Conservation (phyloP, 140 eudicot genomes). For the Artemisia princeps region DNA sequence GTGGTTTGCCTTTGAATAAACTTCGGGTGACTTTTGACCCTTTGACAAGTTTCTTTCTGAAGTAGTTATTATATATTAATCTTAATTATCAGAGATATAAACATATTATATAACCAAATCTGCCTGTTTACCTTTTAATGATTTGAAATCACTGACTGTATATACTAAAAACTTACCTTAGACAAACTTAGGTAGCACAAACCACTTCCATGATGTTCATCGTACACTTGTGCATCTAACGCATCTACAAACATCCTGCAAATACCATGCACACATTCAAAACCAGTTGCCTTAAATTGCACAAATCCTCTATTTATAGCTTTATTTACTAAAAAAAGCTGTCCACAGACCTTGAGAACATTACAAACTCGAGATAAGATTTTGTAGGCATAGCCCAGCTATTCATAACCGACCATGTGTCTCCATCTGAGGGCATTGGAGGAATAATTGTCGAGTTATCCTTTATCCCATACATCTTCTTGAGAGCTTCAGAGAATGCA, state of each 20-base stretch:
- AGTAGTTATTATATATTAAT: too few species aligned
- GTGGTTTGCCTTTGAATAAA: too few species aligned
- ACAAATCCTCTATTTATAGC: not conserved
- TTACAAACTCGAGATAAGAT: constrained; percentile 81
- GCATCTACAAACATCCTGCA: constrained; percentile 89
- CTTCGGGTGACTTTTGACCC: too few species aligned
- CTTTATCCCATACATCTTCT: constrained; percentile 67
- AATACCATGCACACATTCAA: constrained; percentile 8
- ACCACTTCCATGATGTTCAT: constrained; percentile 62
- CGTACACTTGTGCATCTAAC: constrained; percentile 61
- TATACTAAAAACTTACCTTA: constrained; percentile 41
- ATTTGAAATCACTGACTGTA: too few species aligned
- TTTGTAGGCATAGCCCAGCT: constrained; percentile 91
- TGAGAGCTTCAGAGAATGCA: constrained; percentile 73
- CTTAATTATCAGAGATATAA: too few species aligned
- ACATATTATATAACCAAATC: too few species aligned
- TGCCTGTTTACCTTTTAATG: too few species aligned
- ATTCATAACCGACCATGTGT: constrained; percentile 92
- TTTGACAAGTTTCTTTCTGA: too few species aligned
- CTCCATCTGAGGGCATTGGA: constrained; percentile 70
- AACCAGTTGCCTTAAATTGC: not conserved
- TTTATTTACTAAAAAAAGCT: constrained; percentile 2
- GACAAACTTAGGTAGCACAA: constrained; percentile 67
- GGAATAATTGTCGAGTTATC: constrained; percentile 53
- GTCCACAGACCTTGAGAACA: constrained; percentile 77